Evolutionary conservation across 2,329 filamentous ascomycete species (phyloP).

Genomic region (Hymenoscyphus albidus): DNA sequence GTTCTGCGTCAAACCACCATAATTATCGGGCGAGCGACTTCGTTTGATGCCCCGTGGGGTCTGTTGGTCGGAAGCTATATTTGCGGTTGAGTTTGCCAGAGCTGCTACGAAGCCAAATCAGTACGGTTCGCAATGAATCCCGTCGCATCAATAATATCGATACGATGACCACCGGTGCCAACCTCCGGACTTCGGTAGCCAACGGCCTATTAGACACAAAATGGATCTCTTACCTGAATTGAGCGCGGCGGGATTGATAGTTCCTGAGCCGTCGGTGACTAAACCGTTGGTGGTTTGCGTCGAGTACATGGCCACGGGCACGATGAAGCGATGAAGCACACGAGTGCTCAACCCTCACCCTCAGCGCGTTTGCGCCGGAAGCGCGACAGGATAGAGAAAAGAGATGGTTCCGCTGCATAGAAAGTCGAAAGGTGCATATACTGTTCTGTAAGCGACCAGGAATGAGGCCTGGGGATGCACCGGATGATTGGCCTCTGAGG

Average conservation of each 20-base stretch:
- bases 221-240: conserved; percentile 62
- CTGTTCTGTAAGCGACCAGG: conserved; percentile 13
- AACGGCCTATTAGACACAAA: not conserved
- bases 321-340: conserved; percentile 39
- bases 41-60: conserved; percentile 71
- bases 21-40: conserved; percentile 64
- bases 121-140: conserved; percentile 10
- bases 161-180: conserved; percentile 9
- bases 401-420: conserved; percentile 21
- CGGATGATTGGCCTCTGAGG: conserved; percentile 14
- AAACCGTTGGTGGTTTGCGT: conserved; percentile 63
- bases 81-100: conserved; percentile 35
- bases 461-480: conserved; percentile 19
- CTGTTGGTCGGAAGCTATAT: conserved; percentile 49
- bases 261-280: conserved; percentile 70
- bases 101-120: conserved; percentile 28
- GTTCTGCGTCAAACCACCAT: conserved; percentile 50
- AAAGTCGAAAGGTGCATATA: conserved; percentile 14
- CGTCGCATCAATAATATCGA: conserved; percentile 1
- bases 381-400: conserved; percentile 16
- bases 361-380: conserved; percentile 28
- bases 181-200: conserved; percentile 6
- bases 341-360: conserved; percentile 16
- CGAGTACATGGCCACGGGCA: conserved; percentile 46
- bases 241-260: conserved; percentile 86